A percentile compares a stretch with the other conserved stretches of the same genome.
Evolutionary conservation across 2,329 filamentous ascomycete species (phyloP).

Genomic region (Simplicillium sp.): DNA sequence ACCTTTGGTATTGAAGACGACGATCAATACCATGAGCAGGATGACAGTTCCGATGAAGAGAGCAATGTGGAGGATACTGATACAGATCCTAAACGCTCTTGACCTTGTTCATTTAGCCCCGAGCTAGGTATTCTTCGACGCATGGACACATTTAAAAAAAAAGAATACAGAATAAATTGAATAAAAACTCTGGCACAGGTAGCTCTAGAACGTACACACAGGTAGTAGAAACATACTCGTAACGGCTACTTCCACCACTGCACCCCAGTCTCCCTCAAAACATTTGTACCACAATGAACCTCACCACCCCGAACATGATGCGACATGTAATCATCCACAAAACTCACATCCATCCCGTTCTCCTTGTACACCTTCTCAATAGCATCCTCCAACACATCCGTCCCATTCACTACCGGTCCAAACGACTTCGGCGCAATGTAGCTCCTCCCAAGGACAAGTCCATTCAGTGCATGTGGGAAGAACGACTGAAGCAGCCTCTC

Average conservation of each 20-base stretch:
- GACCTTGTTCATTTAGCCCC: too few species aligned
- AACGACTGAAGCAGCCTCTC: conserved; percentile 5
- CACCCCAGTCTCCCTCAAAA: conserved; percentile 8
- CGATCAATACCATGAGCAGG: too few species aligned
- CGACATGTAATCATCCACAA: conserved; percentile 13
- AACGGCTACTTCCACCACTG: conserved; percentile 10
- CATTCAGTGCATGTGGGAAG: conserved; percentile 8
- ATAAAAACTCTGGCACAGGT: too few species aligned
- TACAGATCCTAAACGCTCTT: too few species aligned
- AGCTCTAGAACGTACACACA: too few species aligned
- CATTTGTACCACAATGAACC: conserved; percentile 16
- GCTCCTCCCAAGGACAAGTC: conserved; percentile 6
- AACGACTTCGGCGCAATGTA: conserved; percentile 14
- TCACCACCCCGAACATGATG: conserved; percentile 14
- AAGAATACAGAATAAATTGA: too few species aligned
- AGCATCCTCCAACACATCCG: conserved; percentile 10
- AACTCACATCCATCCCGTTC: conserved; percentile 9
- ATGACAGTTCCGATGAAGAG: too few species aligned
- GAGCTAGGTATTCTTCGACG: too few species aligned
- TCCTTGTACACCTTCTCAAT: conserved; percentile 5
- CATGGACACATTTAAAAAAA: too few species aligned
- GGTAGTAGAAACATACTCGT: too few species aligned
- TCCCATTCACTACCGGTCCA: conserved; percentile 12
- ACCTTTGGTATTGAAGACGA: too few species aligned
- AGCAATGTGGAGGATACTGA: too few species aligned